phyloP scores from a whole-genome alignment of 2,329 filamentous ascomycete genomes.

The Teratosphaeria gauchensis region DNA sequence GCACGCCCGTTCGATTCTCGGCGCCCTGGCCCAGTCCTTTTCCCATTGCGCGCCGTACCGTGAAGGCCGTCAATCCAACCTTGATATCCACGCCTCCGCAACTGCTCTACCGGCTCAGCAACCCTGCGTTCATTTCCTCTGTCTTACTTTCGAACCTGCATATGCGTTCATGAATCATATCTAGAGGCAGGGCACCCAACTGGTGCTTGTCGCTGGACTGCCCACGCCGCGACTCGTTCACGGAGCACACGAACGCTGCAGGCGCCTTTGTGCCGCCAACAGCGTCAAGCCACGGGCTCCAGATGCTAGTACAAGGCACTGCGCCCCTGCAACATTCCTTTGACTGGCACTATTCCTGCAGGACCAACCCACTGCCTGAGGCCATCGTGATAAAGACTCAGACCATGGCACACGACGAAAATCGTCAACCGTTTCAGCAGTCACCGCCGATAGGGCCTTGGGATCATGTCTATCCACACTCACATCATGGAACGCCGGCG shows the following conservation, averaged over 20 bases:
- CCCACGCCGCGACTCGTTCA: slow-evolving; percentile 6
- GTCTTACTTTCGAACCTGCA: slow-evolving; percentile 3
- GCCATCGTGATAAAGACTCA: slow-evolving; percentile 4
- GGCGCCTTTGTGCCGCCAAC: slow-evolving; percentile 11
- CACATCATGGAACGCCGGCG: slow-evolving; percentile 61
- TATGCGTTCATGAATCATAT: slow-evolving; percentile 2
- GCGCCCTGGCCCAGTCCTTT: slow-evolving; percentile 1
- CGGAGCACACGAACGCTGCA: slow-evolving; percentile 8
- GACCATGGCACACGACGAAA: slow-evolving; percentile 24
- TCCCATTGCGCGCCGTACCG: slow-evolving; percentile 5
- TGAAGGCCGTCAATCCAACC: slow-evolving; percentile 4
- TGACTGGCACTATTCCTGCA: neutral
- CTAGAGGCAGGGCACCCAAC: neutral
- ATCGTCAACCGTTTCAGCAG: slow-evolving; percentile 15
- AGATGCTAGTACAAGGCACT: neutral
- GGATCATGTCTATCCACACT: slow-evolving; percentile 32
- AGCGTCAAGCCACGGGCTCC: slow-evolving; percentile 16
- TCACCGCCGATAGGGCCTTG: slow-evolving; percentile 17
- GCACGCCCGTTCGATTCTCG: slow-evolving; percentile 1
- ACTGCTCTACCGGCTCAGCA: slow-evolving; percentile 5
- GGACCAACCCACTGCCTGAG: slow-evolving; percentile 1
- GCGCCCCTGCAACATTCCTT: neutral
- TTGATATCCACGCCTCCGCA: slow-evolving; percentile 8
- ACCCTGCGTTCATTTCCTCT: slow-evolving; percentile 3
- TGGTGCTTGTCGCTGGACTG: slow-evolving; percentile 1